Evolutionary conservation across 208 protist species (phyloP), one percentile per base, ranked within the genome.

Genomic region (Leptomonas pyrrhocoris): DNA sequence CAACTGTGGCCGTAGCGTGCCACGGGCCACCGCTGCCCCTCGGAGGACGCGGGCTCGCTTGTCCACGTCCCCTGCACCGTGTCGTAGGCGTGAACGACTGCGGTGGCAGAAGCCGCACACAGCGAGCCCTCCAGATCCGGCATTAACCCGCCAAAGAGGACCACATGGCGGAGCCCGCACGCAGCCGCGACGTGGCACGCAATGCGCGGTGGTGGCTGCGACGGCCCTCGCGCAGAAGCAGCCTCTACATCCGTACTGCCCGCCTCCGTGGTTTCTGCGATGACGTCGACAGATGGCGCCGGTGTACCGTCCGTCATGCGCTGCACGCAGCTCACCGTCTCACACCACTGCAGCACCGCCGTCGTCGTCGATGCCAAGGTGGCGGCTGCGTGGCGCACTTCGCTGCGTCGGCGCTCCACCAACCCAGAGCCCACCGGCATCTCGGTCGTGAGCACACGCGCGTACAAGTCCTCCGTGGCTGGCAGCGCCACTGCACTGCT

Each of bases 1-100:
- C 80, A 69, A 28, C 75, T 61, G 49, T 92, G 86, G 5, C 78
- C 86, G 56, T 86, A 92, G 5, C 86, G 83, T 16, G 86, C 78
- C 49, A 61, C 45, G 13, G 86, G 86, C 86, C 86, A 92, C 57
- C 28, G 62, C 60, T 75, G 36, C 38, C 8, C 54, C 21, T 42
- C 61, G 43, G 13, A 16, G n/a, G 60, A 8, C 19, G 27, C 64
- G 0, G 40, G 50, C 23, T 57, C n/a, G 18, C 27, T 23, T 21
- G 28, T 67, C 85, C 85, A 90, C 31, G n/a, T 40, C 4, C 79
- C 73, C 25, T 43, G 58, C 18, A 54, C 76, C 2, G 66, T 74
- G 54, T 90, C 76, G 62, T 88, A 88, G 9, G 68, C 53, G 46
- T 80, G 79, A 19, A 90, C 65, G 34, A 34, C 64, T 42, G 79